Conservation (phyloP, 2,329 filamentous ascomycete genomes). For the Aspergillus sp. region DNA sequence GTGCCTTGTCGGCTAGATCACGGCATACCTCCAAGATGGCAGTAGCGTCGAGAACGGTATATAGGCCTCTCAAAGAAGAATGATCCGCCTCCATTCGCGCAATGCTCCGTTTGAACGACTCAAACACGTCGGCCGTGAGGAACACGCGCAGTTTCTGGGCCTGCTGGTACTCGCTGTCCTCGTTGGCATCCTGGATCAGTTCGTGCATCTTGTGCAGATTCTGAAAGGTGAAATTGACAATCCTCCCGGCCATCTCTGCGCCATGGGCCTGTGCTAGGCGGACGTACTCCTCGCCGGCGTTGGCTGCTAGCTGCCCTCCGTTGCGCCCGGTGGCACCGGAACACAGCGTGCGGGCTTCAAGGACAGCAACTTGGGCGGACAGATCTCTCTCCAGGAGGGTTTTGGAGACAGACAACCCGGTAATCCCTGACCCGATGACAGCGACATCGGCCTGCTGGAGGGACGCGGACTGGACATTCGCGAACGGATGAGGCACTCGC, state of each 20-base stretch:
- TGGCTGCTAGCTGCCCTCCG: conserved; percentile 24
- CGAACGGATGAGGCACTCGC: conserved; percentile 21
- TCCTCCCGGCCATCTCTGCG: conserved; percentile 22
- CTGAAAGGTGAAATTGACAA: conserved; percentile 30
- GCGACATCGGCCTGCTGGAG: conserved; percentile 20
- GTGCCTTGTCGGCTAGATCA: not conserved
- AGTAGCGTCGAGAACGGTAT: conserved; percentile 13
- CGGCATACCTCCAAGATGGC: conserved; percentile 1
- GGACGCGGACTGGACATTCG: conserved; percentile 17
- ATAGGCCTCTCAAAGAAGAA: conserved; percentile 13
- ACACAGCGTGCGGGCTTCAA: conserved; percentile 27
- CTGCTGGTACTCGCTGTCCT: conserved; percentile 14
- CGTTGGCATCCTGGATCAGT: conserved; percentile 27
- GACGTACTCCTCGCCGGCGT: conserved; percentile 18
- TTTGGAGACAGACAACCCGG: conserved; percentile 23
- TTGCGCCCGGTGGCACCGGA: conserved; percentile 31
- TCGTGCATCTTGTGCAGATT: conserved; percentile 30
- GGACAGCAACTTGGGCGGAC: conserved; percentile 18
- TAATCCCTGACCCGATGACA: conserved; percentile 31
- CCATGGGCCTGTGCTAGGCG: conserved; percentile 12
- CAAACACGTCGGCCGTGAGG: conserved; percentile 11
- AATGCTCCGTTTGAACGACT: conserved; percentile 12
- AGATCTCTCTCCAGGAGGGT: conserved; percentile 20
- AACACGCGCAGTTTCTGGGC: conserved; percentile 18
- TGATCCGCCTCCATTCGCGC: conserved; percentile 14